A percentile compares a stretch with the other conserved stretches of the same genome.
These are phyloP conservation scores for Diaporthe sp. DNA, from an alignment of 2,329 filamentous ascomycete genomes.

Conservation along the genomic window DNA sequence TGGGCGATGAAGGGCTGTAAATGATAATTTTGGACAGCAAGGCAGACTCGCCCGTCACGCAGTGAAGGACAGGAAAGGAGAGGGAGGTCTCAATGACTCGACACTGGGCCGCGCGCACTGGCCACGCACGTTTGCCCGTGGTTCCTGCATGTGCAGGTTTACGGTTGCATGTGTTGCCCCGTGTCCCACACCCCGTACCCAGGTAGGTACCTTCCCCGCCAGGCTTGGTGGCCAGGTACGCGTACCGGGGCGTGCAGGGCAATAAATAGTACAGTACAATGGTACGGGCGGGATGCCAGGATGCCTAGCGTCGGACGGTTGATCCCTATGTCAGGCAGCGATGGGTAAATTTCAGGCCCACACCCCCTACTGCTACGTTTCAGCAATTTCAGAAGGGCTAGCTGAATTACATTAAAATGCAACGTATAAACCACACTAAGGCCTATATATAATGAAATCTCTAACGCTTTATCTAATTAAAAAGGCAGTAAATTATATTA, in stretches of 20 bases:
- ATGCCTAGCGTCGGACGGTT: conserved; percentile 20
- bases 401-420: too few species aligned
- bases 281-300: conserved; percentile 5
- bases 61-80: not conserved
- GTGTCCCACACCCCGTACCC: not conserved
- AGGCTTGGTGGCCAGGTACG: conserved; percentile 8
- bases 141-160: conserved; percentile 27
- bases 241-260: not conserved
- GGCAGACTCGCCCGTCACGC: not conserved
- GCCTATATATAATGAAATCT: too few species aligned
- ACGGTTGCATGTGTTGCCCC: conserved; percentile 18
- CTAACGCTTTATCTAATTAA: too few species aligned
- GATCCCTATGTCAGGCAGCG: too few species aligned
- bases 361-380: too few species aligned
- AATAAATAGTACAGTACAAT: not conserved
- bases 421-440: too few species aligned
- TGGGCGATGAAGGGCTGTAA: not conserved
- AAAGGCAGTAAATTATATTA: too few species aligned
- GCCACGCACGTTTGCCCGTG: not conserved
- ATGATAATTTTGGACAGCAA: not conserved
- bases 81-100: conserved; percentile 26
- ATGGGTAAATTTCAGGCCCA: too few species aligned
- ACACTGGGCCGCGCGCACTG: conserved; percentile 4
- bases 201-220: not conserved
- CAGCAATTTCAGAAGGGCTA: too few species aligned